Percentiles rank a stretch among this genome's conserved stretches.
Conservation (phyloP, 164 flowering plant species). For the Vitis rotundifolia region DNA sequence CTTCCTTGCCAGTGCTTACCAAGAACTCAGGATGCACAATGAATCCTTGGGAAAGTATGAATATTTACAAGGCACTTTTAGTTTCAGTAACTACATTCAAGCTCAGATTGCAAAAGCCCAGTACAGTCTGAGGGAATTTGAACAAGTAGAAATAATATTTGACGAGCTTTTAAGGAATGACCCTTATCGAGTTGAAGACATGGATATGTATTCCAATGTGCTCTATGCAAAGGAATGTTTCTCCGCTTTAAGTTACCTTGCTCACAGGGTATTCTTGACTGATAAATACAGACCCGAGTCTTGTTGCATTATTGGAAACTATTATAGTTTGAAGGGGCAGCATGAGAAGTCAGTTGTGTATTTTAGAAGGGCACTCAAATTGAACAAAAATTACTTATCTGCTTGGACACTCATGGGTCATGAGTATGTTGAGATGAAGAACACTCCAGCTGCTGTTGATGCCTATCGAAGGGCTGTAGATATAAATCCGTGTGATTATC, state of each 20-base stretch:
- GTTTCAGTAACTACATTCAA: conserved; percentile 79
- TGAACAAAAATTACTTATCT: conserved; percentile 82
- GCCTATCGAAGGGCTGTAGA: conserved; percentile 95
- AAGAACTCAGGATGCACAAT: conserved; percentile 85
- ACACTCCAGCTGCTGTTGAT: conserved; percentile 90
- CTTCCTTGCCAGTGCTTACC: conserved; percentile 81
- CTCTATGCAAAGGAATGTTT: conserved; percentile 90
- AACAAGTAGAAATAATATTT: conserved; percentile 85
- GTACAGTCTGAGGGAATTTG: conserved; percentile 89
- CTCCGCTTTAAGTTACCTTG: conserved; percentile 87
- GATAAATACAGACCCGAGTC: conserved; percentile 98
- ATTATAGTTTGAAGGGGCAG: conserved; percentile 93
- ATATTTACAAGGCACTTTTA: conserved; percentile 63
- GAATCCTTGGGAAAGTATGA: conserved; percentile 80
- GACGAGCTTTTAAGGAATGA: conserved; percentile 87
- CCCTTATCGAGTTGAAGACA: conserved; percentile 87
- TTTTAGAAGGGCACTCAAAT: conserved; percentile 87
- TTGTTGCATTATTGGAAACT: conserved; percentile 97
- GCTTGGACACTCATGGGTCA: conserved; percentile 99
- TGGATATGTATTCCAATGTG: conserved; percentile 99
- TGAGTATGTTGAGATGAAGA: conserved; percentile 97
- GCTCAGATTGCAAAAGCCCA: conserved; percentile 90
- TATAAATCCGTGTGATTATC: conserved; percentile 88
- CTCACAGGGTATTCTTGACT: conserved; percentile 79
- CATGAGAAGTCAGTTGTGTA: conserved; percentile 94